phyloP scores from a whole-genome alignment of 176 grass and related monocot species.

The Olyra latifolia region DNA sequence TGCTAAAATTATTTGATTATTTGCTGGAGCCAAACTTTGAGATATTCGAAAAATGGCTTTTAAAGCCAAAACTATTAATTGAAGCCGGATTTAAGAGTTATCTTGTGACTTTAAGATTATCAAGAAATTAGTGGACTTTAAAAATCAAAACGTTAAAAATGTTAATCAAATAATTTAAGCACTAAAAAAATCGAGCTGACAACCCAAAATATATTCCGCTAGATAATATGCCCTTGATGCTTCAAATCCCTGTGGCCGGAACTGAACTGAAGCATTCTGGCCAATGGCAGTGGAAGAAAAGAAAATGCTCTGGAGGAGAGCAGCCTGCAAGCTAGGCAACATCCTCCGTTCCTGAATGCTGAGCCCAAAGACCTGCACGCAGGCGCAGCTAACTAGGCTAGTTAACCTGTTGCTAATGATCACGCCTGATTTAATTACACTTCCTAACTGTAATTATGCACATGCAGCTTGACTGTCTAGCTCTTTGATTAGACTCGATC shows the following conservation, averaged over 20 bases:
- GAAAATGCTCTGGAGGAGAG: not conserved
- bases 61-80: too few species aligned
- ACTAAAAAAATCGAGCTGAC: not conserved
- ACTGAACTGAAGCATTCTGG: not conserved
- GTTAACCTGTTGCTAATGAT: not conserved
- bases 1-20: too few species aligned
- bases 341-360: constrained; percentile 3
- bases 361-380: not conserved
- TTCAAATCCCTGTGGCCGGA: not conserved
- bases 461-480: not conserved
- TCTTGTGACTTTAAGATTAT: too few species aligned
- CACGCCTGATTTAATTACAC: not conserved
- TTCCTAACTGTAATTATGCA: not conserved
- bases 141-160: too few species aligned
- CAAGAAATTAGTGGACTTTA: too few species aligned
- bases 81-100: too few species aligned
- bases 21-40: too few species aligned
- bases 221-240: not conserved
- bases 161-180: not conserved
- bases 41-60: too few species aligned
- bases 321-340: not conserved
- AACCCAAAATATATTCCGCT: not conserved
- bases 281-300: too few species aligned
- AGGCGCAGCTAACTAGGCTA: too few species aligned
- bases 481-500: not conserved